Evolutionary conservation across 345 rosid genomes (phyloP), one percentile per base, ranked within the genome.

Genomic region (Lagerstroemia speciosa): DNA sequence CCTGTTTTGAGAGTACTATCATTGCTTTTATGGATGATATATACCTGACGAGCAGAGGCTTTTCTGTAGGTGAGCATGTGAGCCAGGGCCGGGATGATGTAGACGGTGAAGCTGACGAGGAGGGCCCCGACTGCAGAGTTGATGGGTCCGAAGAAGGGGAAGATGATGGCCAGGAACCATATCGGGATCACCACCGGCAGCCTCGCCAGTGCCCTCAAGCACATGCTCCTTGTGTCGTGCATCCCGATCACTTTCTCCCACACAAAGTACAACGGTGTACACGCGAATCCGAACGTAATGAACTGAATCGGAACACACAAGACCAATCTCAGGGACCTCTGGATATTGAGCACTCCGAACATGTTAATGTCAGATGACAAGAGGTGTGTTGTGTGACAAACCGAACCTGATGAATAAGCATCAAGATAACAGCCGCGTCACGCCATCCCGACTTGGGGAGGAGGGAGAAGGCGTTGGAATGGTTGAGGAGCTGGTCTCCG

Each of bases 191-290:
- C 99, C 72, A 95, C 98, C 0, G 99, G 99, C 30, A 95, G 78
- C 68, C 99, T 72, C 1, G 94, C 98, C 14, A 92, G 76, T 22
- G 99, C 99, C 77, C 99, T 86, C 41, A 87, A 65, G 74, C 87
- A 95, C 24, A 95, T 88, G 77, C 98, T 95, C 75, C 67, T 92
- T 0, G 96, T 87, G 80, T 90, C 97, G 34, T 95, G 99, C 98
- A 95, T 95, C 57, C 99, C 99, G 1, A 95, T 92, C 69, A 89
- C 94, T 78, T 95, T 95, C 86, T 95, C 99, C 99, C 99, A 95
- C 62, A 95, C 99, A 19, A 95, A 95, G 85, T 95, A 95, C 66
- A 95, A 29, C 0, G 99, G 99, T 0, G 99, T 95, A 68, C 99
- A 92, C 1, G 99, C 99, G 68, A 95, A 95, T 50, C 99, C 99